Conservation (phyloP, 2,329 filamentous ascomycete genomes). For the Diplodia scrobiculata region DNA sequence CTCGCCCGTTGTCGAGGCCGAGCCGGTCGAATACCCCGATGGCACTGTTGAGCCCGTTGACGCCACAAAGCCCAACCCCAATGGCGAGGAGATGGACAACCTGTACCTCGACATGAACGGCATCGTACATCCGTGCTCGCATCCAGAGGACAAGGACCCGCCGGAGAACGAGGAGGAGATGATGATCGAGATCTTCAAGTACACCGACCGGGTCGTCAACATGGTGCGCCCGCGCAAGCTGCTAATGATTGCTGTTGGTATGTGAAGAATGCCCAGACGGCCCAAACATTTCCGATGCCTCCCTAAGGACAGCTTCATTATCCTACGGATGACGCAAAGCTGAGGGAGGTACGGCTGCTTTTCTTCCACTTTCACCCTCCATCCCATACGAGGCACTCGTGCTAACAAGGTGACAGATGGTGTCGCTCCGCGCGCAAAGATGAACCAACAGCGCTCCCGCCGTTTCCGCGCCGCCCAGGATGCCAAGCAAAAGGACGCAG, state of each 20-base stretch:
- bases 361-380: constrained; percentile 7
- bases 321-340: constrained; percentile 35
- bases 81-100: constrained; percentile 97
- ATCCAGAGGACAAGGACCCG: constrained; percentile 89
- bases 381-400: neutral
- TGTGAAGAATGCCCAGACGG: constrained; percentile 40
- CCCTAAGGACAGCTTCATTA: constrained; percentile 39
- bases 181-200: constrained; percentile 98
- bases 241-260: constrained; percentile 95
- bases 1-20: constrained; percentile 83
- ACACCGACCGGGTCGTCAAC: constrained; percentile 97
- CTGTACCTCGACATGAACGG: constrained; percentile 99
- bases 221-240: constrained; percentile 97
- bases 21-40: constrained; percentile 73
- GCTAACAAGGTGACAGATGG: constrained; percentile 64
- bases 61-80: constrained; percentile 81
- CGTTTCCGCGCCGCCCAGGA: constrained; percentile 94
- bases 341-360: constrained; percentile 39
- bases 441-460: constrained; percentile 98
- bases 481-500: constrained; percentile 87
- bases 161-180: constrained; percentile 96
- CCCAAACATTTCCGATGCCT: constrained; percentile 23
- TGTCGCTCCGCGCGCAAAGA: constrained; percentile 95
- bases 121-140: constrained; percentile 97
- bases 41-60: constrained; percentile 84